Percentiles rank a stretch among this genome's conserved stretches.
Conservation (phyloP, 495 filamentous ascomycete species). For the Schizothecium vesticola region DNA sequence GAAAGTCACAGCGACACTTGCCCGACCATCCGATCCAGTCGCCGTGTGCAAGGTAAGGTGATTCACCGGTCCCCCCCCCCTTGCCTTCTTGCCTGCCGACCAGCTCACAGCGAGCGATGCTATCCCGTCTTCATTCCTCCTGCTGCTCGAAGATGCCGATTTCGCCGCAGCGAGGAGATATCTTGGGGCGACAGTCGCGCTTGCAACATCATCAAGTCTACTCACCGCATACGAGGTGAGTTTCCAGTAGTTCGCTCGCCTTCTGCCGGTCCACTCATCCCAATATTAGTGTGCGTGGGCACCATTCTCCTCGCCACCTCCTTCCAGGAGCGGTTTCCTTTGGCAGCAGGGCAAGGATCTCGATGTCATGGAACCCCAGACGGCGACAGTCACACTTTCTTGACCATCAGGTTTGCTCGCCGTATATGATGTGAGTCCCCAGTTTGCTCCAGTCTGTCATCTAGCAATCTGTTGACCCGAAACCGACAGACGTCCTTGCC, state of each 20-base stretch:
- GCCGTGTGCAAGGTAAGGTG: not conserved
- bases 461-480: not conserved
- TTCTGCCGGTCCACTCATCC: not conserved
- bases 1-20: too few relatives aligned
- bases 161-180: too few relatives aligned
- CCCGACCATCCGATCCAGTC: too few relatives aligned
- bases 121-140: not conserved
- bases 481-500: not conserved
- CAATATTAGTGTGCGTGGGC: not conserved
- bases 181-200: not conserved
- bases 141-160: not conserved
- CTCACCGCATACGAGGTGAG: not conserved
- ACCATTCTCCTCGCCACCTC: not conserved
- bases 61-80: not conserved
- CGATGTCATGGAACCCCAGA: too few relatives aligned
- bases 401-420: not conserved
- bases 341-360: not conserved
- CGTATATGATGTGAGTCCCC: not conserved
- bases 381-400: not conserved
- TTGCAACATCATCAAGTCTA: not conserved
- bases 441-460: too few relatives aligned
- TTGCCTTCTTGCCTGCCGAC: not conserved
- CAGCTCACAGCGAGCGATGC: not conserved
- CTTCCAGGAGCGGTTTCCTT: not conserved
- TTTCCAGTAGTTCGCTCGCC: not conserved